phyloP scores from a whole-genome alignment of 176 grass and related monocot species.

The Ensete glaucum region DNA sequence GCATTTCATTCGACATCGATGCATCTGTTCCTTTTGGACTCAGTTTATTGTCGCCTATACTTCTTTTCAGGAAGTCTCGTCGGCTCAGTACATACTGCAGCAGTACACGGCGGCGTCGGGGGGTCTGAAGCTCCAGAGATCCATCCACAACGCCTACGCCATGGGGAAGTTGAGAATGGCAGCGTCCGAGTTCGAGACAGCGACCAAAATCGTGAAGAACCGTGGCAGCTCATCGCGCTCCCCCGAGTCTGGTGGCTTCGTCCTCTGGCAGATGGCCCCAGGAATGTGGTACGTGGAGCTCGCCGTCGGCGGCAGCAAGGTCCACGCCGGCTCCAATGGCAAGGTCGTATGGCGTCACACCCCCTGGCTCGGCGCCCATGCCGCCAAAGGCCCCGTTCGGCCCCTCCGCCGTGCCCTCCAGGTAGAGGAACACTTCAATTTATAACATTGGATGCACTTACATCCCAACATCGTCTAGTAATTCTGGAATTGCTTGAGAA shows the following conservation, averaged over 20 bases:
- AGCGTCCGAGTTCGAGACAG: slow-evolving; percentile 73
- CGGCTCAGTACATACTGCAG: slow-evolving; percentile 88
- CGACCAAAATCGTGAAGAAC: slow-evolving; percentile 65
- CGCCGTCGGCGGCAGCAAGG: slow-evolving; percentile 83
- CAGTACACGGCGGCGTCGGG: slow-evolving; percentile 83
- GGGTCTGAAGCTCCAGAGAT: slow-evolving; percentile 49
- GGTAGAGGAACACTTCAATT: slow-evolving; percentile 27
- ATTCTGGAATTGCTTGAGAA: background rate
- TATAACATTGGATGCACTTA: background rate
- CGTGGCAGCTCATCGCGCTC: slow-evolving; percentile 33
- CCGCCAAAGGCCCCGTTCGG: slow-evolving; percentile 67
- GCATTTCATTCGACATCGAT: background rate
- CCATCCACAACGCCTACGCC: slow-evolving; percentile 66
- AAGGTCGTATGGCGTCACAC: slow-evolving; percentile 89
- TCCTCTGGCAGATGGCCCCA: slow-evolving; percentile 88
- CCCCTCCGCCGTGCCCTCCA: slow-evolving; percentile 87
- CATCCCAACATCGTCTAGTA: background rate
- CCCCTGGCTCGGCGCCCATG: slow-evolving; percentile 89
- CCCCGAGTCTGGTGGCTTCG: slow-evolving; percentile 71
- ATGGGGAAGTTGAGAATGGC: slow-evolving; percentile 93
- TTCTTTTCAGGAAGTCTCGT: slow-evolving; percentile 55
- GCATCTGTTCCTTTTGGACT: background rate
- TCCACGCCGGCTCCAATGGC: slow-evolving; percentile 82
- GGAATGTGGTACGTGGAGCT: slow-evolving; percentile 97
- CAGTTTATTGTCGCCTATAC: background rate